Conservation (phyloP, 2,329 filamentous ascomycete genomes). For the Penicillium sp. region DNA sequence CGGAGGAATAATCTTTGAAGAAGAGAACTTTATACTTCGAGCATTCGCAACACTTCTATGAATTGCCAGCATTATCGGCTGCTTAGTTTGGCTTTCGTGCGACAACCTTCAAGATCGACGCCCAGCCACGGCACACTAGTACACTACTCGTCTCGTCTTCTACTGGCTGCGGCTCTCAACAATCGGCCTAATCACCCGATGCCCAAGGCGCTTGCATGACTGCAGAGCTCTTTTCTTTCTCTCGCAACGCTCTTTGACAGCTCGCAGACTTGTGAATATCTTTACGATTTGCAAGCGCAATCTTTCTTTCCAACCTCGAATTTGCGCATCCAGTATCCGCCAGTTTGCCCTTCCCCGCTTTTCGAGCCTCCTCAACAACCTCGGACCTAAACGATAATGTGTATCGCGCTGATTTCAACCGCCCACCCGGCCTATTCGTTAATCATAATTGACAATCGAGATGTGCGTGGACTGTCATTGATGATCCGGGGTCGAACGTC, state of each 20-base stretch:
- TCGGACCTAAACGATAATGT: constrained; percentile 63
- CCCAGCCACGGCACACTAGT: background rate
- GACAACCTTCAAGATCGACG: constrained; percentile 5
- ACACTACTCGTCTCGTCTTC: background rate
- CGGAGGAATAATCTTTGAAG: background rate
- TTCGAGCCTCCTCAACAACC: constrained; percentile 38
- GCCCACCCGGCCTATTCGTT: constrained; percentile 74
- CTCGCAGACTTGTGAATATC: background rate
- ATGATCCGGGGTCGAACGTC: too few relatives aligned
- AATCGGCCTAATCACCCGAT: constrained; percentile 21
- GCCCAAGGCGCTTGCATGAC: constrained; percentile 17
- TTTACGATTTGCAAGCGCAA: background rate
- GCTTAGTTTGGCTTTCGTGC: background rate
- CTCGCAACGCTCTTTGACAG: background rate
- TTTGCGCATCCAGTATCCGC: background rate
- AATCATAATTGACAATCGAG: constrained; percentile 76
- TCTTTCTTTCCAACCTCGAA: background rate
- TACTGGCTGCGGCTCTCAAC: constrained; percentile 11
- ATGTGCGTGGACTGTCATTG: constrained; percentile 50
- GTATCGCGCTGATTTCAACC: constrained; percentile 75
- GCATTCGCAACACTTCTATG: background rate
- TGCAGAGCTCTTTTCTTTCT: background rate
- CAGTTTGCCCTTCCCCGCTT: constrained; percentile 10
- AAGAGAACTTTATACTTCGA: background rate
- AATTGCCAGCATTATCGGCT: background rate